Evolutionary conservation across 805 yeast species (phyloP).

Genomic region (Yamadazyma insecticola): DNA sequence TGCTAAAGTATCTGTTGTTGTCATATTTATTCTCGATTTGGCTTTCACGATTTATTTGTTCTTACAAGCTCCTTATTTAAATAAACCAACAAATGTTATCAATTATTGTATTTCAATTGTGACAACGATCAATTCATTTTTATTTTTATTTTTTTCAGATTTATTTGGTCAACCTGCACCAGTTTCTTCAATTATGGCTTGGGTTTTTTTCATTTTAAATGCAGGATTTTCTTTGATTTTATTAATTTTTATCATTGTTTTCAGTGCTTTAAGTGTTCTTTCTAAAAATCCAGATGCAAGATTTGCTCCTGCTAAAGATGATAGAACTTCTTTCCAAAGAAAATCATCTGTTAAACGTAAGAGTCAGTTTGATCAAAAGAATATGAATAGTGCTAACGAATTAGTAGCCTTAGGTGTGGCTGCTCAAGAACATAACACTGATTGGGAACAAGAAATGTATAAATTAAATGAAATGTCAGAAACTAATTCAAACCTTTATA

Average conservation of each 20-base stretch:
- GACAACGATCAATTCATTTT: slow-evolving; percentile 70
- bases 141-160: slow-evolving; percentile 82
- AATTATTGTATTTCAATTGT: slow-evolving; percentile 72
- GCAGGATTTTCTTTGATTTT: slow-evolving; percentile 82
- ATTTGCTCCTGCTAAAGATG: slow-evolving; percentile 86
- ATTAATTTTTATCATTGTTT: slow-evolving; percentile 64
- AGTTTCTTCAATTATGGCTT: slow-evolving; percentile 85
- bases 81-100: slow-evolving; percentile 74
- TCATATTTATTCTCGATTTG: slow-evolving; percentile 71
- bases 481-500: slow-evolving; percentile 12
- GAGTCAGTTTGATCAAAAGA: slow-evolving; percentile 11
- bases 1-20: slow-evolving; percentile 79
- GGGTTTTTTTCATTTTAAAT: slow-evolving; percentile 82
- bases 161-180: slow-evolving; percentile 75
- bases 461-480: slow-evolving; percentile 23
- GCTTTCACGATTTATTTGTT: slow-evolving; percentile 62
- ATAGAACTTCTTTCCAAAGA: slow-evolving; percentile 83
- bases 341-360: slow-evolving; percentile 27
- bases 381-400: slow-evolving; percentile 36
- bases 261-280: slow-evolving; percentile 56
- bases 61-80: slow-evolving; percentile 68
- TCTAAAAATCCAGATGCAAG: slow-evolving; percentile 87
- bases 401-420: slow-evolving; percentile 72
- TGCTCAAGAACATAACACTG: slow-evolving; percentile 73
- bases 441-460: slow-evolving; percentile 70